These are phyloP conservation scores for Krasilnikovozyma curviuscula DNA, from an alignment of 768 basidiomycete genomes.

Conservation along the genomic window DNA sequence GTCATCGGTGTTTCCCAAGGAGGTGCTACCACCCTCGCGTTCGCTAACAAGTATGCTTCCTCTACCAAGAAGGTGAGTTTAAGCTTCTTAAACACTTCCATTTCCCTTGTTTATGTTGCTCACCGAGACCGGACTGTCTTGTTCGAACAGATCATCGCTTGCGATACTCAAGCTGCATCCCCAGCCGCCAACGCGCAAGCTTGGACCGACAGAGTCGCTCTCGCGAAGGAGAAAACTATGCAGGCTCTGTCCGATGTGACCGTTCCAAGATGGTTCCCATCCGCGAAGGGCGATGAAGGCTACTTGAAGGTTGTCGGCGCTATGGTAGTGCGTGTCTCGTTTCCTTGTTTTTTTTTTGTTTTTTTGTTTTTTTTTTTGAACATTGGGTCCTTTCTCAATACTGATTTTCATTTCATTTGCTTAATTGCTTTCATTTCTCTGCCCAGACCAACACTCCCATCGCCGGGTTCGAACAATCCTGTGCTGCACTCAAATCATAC, in stretches of 20 bases:
- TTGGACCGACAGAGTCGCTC: slow-evolving; percentile 25
- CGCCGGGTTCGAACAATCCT: slow-evolving; percentile 22
- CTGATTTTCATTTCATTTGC: no score
- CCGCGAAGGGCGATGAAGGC: slow-evolving; percentile 13
- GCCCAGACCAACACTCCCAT: slow-evolving; percentile 18
- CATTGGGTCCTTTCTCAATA: no score
- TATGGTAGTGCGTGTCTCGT: slow-evolving; percentile 18
- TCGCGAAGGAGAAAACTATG: slow-evolving; percentile 20
- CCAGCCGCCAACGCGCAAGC: slow-evolving; percentile 23
- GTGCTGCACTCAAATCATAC: slow-evolving; percentile 23
- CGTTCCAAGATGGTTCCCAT: slow-evolving; percentile 23
- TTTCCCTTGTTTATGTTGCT: no score
- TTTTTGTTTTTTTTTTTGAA: no score
- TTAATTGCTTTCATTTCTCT: no score
- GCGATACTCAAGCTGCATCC: slow-evolving; percentile 24
- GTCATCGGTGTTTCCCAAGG: slow-evolving; percentile 27
- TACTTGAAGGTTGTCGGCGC: slow-evolving; percentile 16
- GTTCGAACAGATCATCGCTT: slow-evolving; percentile 19
- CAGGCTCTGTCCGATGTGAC: slow-evolving; percentile 19
- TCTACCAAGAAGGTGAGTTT: no score
- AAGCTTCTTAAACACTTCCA: no score
- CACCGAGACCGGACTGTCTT: slow-evolving; percentile 16
- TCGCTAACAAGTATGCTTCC: slow-evolving; percentile 21
- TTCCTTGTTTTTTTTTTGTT: no score
- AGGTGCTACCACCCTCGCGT: slow-evolving; percentile 23